Conservation (phyloP, 139 green algal genomes). For the Chlamydomonas applanata region DNA sequence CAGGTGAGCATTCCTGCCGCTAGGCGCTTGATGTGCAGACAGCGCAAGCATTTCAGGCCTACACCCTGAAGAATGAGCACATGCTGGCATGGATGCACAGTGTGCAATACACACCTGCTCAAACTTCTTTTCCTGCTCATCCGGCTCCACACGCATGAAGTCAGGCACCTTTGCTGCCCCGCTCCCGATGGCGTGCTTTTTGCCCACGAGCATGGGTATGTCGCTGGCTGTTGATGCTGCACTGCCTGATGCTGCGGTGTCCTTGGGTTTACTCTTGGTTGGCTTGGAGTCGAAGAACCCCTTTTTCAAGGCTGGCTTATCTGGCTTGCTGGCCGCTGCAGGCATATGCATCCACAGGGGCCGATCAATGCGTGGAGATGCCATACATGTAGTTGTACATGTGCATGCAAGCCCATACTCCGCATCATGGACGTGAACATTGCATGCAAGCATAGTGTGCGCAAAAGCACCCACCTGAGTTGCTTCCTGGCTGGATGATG, state of each 20-base stretch:
- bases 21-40: too few species aligned
- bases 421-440: too few species aligned
- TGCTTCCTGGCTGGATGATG: neutral
- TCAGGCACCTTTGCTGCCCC: conserved; percentile 25
- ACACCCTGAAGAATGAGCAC: too few species aligned
- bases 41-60: too few species aligned
- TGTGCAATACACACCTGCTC: neutral
- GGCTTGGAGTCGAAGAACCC: conserved; percentile 45
- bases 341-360: too few species aligned
- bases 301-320: conserved; percentile 15
- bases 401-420: neutral
- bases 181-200: neutral
- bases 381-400: too few species aligned
- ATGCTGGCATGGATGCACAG: too few species aligned
- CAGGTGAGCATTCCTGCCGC: too few species aligned
- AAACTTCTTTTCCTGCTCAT: conserved; percentile 21
- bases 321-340: conserved; percentile 1
- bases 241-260: neutral
- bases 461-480: neutral
- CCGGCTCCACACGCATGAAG: conserved; percentile 32
- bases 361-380: too few species aligned
- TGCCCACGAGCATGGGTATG: neutral
- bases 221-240: neutral
- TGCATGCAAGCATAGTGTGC: neutral
- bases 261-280: conserved; percentile 1